Evolutionary conservation across 805 yeast species (phyloP).

Genomic region (Yarrowia sp.): DNA sequence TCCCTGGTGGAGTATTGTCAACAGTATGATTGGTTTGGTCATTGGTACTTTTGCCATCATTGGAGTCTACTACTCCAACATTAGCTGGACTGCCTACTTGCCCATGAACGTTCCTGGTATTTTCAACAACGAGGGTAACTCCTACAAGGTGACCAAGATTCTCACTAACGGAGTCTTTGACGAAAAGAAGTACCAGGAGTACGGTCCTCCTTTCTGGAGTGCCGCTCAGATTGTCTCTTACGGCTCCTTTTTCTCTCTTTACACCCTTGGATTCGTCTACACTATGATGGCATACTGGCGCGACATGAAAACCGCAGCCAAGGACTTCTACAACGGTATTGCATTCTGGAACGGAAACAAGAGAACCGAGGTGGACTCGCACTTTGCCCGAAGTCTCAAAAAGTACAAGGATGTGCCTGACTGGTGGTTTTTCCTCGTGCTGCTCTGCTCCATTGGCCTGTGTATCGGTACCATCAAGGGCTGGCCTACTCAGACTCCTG

Average conservation of each 20-base stretch:
- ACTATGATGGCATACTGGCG: constrained; percentile 20
- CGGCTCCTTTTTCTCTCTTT: constrained; percentile 55
- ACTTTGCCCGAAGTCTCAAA: constrained; percentile 43
- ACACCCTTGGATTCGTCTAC: constrained; percentile 44
- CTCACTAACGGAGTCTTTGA: constrained; percentile 42
- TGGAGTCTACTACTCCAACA: constrained; percentile 51
- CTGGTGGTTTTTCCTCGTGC: constrained; percentile 60
- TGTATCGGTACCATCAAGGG: constrained; percentile 35
- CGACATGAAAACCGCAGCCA: constrained; percentile 31
- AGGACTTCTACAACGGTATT: not conserved
- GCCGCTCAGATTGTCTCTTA: constrained; percentile 49
- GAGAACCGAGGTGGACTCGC: constrained; percentile 28
- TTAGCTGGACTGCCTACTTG: constrained; percentile 57
- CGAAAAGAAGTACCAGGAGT: constrained; percentile 48
- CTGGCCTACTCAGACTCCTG: constrained; percentile 51
- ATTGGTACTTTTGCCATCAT: constrained; percentile 42
- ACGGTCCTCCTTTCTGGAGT: constrained; percentile 63
- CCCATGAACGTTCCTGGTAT: constrained; percentile 57
- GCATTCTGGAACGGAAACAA: not conserved
- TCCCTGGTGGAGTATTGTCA: constrained; percentile 29
- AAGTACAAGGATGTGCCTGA: constrained; percentile 69
- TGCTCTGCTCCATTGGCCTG: constrained; percentile 46
- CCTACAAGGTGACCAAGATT: constrained; percentile 49
- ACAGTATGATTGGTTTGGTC: constrained; percentile 22
- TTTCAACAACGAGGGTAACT: constrained; percentile 51